Conservation (phyloP, 2,329 filamentous ascomycete genomes). For the Ploettnerulaceae sp. region DNA sequence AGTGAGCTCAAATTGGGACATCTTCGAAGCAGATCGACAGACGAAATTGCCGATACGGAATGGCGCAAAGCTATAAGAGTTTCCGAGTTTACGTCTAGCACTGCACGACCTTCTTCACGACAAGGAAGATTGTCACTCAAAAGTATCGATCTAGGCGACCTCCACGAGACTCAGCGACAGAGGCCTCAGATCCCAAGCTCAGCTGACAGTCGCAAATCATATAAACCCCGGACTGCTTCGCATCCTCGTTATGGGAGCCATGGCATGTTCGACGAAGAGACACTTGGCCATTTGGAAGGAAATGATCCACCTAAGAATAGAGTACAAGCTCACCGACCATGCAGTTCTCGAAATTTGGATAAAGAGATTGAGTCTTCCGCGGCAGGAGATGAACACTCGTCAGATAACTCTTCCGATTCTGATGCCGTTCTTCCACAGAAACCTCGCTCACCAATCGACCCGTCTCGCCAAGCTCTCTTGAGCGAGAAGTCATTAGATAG, state of each 20-base stretch:
- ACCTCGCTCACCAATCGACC: constrained; percentile 3
- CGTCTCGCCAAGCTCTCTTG: constrained; percentile 8
- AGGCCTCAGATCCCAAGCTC: constrained; percentile 3
- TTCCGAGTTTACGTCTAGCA: constrained; percentile 2
- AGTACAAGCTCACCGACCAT: constrained; percentile 19
- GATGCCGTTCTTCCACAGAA: constrained; percentile 28
- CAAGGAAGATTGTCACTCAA: constrained; percentile 8
- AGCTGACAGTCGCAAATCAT: constrained; percentile 21
- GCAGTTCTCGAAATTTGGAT: constrained; percentile 12
- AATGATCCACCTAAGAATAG: constrained; percentile 17
- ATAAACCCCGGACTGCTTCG: constrained; percentile 34
- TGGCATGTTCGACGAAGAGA: constrained; percentile 28
- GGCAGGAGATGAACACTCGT: constrained; percentile 32
- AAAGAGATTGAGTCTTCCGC: constrained; percentile 25
- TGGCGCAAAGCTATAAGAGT: constrained; percentile 10
- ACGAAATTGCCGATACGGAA: constrained; percentile 7
- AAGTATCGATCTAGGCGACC: constrained; percentile 7
- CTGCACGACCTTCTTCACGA: constrained; percentile 8
- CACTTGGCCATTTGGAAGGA: constrained; percentile 28
- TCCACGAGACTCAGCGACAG: neutral
- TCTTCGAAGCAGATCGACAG: constrained; percentile 16
- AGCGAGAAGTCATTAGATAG: neutral
- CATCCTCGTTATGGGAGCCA: constrained; percentile 32
- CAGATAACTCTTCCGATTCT: constrained; percentile 29
- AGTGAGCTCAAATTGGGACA: constrained; percentile 21